These are phyloP conservation scores for Beauveria medogensis DNA, from an alignment of 2,329 filamentous ascomycete genomes.

Conservation along the genomic window DNA sequence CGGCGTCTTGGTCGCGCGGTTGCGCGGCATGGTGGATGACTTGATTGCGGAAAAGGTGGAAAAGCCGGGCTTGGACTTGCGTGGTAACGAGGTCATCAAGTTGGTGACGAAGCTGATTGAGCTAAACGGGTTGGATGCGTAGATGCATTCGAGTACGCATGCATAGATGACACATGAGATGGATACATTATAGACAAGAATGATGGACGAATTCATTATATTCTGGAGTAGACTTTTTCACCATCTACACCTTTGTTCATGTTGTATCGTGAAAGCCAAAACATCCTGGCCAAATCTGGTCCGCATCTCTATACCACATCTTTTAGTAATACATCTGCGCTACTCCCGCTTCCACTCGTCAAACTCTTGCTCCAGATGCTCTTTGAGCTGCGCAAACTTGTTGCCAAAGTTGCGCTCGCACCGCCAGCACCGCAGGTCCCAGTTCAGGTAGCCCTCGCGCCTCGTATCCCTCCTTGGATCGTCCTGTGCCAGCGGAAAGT, in stretches of 20 bases:
- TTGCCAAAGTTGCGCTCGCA: constrained; percentile 69
- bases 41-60: constrained; percentile 75
- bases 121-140: constrained; percentile 76
- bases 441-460: constrained; percentile 50
- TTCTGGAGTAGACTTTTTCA: too few relatives aligned
- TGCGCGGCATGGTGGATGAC: constrained; percentile 81
- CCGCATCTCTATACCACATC: too few relatives aligned
- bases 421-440: constrained; percentile 74
- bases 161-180: too few relatives aligned
- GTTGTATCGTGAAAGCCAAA: too few relatives aligned
- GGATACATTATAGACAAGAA: too few relatives aligned
- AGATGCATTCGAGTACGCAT: neutral
- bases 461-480: constrained; percentile 54
- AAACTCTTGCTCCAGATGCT: constrained; percentile 68
- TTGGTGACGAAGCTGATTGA: constrained; percentile 76
- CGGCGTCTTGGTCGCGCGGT: constrained; percentile 74
- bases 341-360: constrained; percentile 63
- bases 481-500: constrained; percentile 65
- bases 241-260: too few relatives aligned
- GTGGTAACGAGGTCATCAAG: constrained; percentile 60
- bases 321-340: constrained; percentile 10
- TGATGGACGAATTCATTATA: too few relatives aligned
- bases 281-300: too few relatives aligned
- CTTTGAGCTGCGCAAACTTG: constrained; percentile 64
- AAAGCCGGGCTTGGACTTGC: constrained; percentile 54